Percentiles rank a stretch among this genome's conserved stretches.
Evolutionary conservation across 495 filamentous ascomycete genomes (phyloP).

Genomic region (Darksidea phi): DNA sequence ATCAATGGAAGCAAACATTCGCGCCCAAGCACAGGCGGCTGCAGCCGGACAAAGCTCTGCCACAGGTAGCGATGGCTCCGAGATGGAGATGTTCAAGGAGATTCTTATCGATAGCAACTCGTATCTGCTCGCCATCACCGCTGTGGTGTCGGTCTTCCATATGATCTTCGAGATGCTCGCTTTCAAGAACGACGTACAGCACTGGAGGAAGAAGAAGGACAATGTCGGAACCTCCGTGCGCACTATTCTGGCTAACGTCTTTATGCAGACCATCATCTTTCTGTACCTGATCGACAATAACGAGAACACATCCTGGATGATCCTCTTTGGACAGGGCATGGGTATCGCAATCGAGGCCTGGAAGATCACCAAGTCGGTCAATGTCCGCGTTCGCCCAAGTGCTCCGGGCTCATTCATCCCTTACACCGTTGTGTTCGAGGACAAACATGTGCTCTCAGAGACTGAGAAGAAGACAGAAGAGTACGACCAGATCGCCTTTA

Average conservation of each 20-base stretch:
- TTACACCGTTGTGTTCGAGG: constrained; percentile 84
- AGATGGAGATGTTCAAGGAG: constrained; percentile 95
- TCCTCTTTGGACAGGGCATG: constrained; percentile 85
- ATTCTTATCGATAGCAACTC: constrained; percentile 92
- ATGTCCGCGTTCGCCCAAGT: constrained; percentile 76
- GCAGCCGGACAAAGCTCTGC: constrained; percentile 63
- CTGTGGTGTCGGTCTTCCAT: constrained; percentile 80
- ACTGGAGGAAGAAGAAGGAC: constrained; percentile 99
- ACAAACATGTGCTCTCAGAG: constrained; percentile 93
- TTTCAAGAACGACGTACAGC: constrained; percentile 95
- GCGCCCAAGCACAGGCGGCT: constrained; percentile 71
- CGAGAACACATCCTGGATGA: constrained; percentile 98
- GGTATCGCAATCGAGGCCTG: constrained; percentile 94
- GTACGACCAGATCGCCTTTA: constrained; percentile 96
- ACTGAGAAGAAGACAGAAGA: constrained; percentile 98
- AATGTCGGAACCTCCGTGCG: constrained; percentile 92
- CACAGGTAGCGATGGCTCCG: constrained; percentile 69
- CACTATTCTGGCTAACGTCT: constrained; percentile 94
- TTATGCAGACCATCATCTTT: constrained; percentile 97
- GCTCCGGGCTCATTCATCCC: constrained; percentile 69
- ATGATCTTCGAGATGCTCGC: constrained; percentile 94
- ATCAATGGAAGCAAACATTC: constrained; percentile 81
- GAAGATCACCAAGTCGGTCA: constrained; percentile 97
- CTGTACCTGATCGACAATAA: constrained; percentile 98
- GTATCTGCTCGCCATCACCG: constrained; percentile 81